phyloP scores from a whole-genome alignment of 2,329 filamentous ascomycete species.

The Aspergillus fijiensis region DNA sequence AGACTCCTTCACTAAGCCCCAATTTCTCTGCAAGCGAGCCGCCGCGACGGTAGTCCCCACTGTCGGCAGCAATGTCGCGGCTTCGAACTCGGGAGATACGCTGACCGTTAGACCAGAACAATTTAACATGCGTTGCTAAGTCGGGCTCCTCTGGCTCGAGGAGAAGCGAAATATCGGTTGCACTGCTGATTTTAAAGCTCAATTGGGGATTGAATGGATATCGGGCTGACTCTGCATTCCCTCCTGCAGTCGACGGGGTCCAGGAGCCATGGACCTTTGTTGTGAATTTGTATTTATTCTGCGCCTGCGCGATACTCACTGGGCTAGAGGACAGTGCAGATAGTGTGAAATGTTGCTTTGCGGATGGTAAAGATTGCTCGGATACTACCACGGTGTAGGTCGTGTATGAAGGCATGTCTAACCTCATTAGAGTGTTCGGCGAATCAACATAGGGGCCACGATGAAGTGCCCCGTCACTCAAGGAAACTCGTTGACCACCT shows the following conservation, averaged over 20 bases:
- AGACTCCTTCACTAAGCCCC: conserved; percentile 67
- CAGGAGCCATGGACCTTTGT: conserved; percentile 66
- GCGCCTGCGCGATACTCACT: conserved; percentile 62
- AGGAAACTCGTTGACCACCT: conserved; percentile 68
- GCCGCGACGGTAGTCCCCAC: conserved; percentile 83
- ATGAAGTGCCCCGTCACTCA: conserved; percentile 69
- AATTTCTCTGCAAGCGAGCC: conserved; percentile 67
- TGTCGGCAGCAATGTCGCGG: conserved; percentile 77
- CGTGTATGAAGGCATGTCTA: conserved; percentile 58
- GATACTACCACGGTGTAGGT: conserved; percentile 68
- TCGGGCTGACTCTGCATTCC: conserved; percentile 71
- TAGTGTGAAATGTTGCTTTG: conserved; percentile 79
- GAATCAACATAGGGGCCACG: conserved; percentile 89
- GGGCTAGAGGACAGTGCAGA: conserved; percentile 72
- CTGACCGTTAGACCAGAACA: conserved; percentile 74
- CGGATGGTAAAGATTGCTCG: conserved; percentile 72
- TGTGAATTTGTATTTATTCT: conserved; percentile 59
- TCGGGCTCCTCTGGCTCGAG: conserved; percentile 67
- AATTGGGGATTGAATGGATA: conserved; percentile 92
- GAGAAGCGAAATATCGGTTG: conserved; percentile 68
- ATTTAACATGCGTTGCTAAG: conserved; percentile 77
- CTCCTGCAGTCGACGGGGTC: conserved; percentile 78
- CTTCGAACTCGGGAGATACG: conserved; percentile 67
- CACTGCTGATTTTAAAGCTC: conserved; percentile 56
- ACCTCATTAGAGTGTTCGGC: conserved; percentile 80